phyloP scores from a whole-genome alignment of 2,329 filamentous ascomycete genomes.

The Lojkania enalia region DNA sequence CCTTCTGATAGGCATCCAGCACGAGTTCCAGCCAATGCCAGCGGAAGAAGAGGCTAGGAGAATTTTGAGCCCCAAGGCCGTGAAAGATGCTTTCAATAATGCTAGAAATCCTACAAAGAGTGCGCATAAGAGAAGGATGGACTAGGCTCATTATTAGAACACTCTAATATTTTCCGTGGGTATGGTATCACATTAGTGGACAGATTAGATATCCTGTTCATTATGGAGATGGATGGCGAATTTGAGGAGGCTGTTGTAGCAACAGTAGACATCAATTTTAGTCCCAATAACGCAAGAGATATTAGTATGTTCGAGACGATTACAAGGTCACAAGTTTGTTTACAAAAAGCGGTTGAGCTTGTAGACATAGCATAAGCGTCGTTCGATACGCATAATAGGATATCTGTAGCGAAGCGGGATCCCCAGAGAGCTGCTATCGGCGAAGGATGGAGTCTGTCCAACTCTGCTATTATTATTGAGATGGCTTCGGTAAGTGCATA shows the following conservation, averaged over 20 bases:
- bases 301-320: constrained; percentile 71
- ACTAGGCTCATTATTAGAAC: constrained; percentile 69
- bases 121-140: constrained; percentile 85
- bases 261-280: constrained; percentile 62
- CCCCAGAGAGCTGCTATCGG: constrained; percentile 19
- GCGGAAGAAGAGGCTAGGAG: no score
- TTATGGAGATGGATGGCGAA: constrained; percentile 66
- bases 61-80: constrained; percentile 46
- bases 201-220: constrained; percentile 68
- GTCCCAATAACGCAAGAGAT: constrained; percentile 40
- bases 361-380: constrained; percentile 65
- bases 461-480: constrained; percentile 46
- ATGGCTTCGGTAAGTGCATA: constrained; percentile 50
- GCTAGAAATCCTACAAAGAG: constrained; percentile 78
- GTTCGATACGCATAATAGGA: constrained; percentile 66
- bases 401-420: constrained; percentile 55
- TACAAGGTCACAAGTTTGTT: constrained; percentile 62
- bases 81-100: constrained; percentile 73
- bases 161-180: constrained; percentile 76
- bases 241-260: constrained; percentile 64
- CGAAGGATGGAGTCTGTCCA: constrained; percentile 40
- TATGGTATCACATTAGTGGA: constrained; percentile 88
- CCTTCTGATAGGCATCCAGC: no score
- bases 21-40: no score
- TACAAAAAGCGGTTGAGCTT: constrained; percentile 63